phyloP scores from a whole-genome alignment of 2,329 filamentous ascomycete species.

The Grosmannia serpens region DNA sequence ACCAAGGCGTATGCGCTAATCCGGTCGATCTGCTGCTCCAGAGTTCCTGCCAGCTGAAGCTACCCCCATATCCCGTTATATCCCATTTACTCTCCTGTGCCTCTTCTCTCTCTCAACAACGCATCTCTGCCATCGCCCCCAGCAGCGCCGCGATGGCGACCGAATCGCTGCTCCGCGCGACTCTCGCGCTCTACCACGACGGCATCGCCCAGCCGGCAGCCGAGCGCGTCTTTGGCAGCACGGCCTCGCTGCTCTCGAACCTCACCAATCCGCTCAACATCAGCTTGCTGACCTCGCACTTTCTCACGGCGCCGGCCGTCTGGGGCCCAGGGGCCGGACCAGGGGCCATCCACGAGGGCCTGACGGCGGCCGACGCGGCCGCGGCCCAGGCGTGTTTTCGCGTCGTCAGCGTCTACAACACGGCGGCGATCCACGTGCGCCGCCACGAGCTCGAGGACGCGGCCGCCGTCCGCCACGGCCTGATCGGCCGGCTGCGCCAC shows the following conservation, averaged over 20 bases:
- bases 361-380: conserved; percentile 12
- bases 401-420: conserved; percentile 61
- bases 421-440: conserved; percentile 45
- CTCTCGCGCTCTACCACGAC: conserved; percentile 49
- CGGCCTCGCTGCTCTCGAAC: conserved; percentile 53
- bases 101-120: background rate
- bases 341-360: too few species aligned
- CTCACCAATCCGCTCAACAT: conserved; percentile 68
- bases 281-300: conserved; percentile 58
- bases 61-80: background rate
- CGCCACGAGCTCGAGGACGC: conserved; percentile 33
- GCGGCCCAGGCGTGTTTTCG: conserved; percentile 51
- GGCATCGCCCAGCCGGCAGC: conserved; percentile 22
- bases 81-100: background rate
- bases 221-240: conserved; percentile 52
- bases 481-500: conserved; percentile 3
- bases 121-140: background rate
- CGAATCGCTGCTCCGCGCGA: conserved; percentile 54
- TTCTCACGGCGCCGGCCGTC: conserved; percentile 59
- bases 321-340: conserved; percentile 32
- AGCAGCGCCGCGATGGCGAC: conserved; percentile 40
- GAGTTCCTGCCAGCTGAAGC: background rate
- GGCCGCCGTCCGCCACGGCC: conserved; percentile 17
- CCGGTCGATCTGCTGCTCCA: background rate
- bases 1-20: background rate